These are phyloP conservation scores for Colletotrichum noveboracense DNA, from an alignment of 2,329 filamentous ascomycete genomes.

Conservation along the genomic window DNA sequence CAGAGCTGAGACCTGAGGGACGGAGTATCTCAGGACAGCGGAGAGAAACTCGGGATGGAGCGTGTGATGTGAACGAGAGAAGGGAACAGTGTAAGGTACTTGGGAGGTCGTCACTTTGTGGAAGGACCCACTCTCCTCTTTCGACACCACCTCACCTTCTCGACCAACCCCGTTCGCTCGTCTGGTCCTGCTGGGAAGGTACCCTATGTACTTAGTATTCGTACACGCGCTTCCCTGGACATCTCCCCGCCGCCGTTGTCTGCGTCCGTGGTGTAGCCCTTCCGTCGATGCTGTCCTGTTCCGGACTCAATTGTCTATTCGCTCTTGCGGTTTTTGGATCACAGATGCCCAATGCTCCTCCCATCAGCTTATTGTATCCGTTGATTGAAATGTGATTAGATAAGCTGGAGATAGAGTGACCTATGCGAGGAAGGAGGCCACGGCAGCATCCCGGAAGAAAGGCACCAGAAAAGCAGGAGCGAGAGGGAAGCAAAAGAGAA, in stretches of 20 bases:
- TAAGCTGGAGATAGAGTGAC: not conserved
- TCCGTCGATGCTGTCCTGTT: not conserved
- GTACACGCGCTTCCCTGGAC: not conserved
- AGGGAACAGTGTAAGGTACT: not conserved
- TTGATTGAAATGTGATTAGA: not conserved
- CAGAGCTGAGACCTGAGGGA: not conserved
- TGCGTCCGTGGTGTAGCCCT: not conserved
- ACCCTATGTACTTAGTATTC: not conserved
- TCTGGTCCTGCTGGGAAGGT: not conserved
- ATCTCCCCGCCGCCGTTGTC: not conserved
- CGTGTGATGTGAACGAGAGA: not conserved
- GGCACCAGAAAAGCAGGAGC: not conserved
- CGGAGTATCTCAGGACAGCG: not conserved
- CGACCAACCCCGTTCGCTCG: not conserved
- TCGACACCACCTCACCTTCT: not conserved
- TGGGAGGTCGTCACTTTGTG: not conserved
- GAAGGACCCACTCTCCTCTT: constrained; percentile 15
- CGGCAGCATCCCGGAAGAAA: not conserved
- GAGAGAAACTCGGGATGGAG: not conserved
- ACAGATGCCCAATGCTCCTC: not conserved
- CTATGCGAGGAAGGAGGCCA: not conserved
- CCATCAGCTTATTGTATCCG: not conserved
- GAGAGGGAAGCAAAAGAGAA: not conserved
- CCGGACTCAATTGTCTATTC: not conserved
- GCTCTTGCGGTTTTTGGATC: not conserved